These are phyloP conservation scores for Lecanicillium sp. DNA, from an alignment of 2,329 filamentous ascomycete species.

Conservation along the genomic window DNA sequence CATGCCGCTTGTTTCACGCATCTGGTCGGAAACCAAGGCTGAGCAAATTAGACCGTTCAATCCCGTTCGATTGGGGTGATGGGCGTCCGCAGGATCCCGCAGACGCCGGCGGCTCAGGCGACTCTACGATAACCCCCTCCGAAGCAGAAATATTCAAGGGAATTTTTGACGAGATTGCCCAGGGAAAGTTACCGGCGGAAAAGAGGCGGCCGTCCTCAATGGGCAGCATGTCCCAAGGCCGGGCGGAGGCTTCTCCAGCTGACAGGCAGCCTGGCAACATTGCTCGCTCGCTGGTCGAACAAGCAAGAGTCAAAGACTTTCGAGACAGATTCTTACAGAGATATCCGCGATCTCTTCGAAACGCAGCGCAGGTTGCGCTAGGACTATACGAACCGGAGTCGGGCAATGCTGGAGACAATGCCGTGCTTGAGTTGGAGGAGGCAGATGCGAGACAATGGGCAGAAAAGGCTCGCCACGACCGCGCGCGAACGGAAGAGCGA, in stretches of 20 bases:
- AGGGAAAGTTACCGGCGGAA: constrained; percentile 23
- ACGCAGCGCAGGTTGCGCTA: constrained; percentile 30
- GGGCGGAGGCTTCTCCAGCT: neutral
- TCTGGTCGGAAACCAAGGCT: constrained; percentile 9
- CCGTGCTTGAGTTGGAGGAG: constrained; percentile 21
- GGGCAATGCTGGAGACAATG: constrained; percentile 14
- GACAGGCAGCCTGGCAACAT: constrained; percentile 1
- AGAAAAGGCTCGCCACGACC: constrained; percentile 27
- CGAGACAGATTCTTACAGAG: constrained; percentile 27
- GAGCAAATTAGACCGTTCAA: constrained; percentile 24
- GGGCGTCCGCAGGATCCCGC: constrained; percentile 13
- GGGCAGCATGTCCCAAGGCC: constrained; percentile 1
- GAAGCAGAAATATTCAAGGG: constrained; percentile 53
- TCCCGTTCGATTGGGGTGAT: constrained; percentile 45
- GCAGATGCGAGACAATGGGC: constrained; percentile 23
- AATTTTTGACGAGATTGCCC: constrained; percentile 40
- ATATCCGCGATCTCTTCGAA: constrained; percentile 31
- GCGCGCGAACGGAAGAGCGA: constrained; percentile 37
- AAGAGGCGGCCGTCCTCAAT: constrained; percentile 14
- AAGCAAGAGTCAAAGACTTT: constrained; percentile 22
- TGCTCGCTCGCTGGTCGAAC: constrained; percentile 24
- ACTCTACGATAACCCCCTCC: constrained; percentile 48
- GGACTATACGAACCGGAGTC: constrained; percentile 28
- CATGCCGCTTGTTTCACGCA: constrained; percentile 14
- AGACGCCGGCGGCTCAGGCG: constrained; percentile 12